These are phyloP conservation scores for Pseudogymnoascus sp. DNA, from an alignment of 2,329 filamentous ascomycete genomes.

Conservation along the genomic window DNA sequence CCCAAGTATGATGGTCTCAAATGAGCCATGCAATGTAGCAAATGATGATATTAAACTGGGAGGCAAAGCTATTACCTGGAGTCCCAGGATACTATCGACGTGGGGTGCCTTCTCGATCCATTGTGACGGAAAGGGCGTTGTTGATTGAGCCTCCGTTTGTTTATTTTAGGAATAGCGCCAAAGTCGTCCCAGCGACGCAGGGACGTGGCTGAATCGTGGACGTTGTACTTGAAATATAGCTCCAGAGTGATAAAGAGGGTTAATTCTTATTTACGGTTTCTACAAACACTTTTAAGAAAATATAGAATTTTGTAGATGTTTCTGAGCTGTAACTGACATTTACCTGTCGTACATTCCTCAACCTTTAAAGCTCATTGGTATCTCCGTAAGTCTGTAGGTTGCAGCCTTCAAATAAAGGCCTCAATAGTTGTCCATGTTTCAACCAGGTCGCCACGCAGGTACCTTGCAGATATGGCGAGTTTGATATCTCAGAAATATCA, in stretches of 20 bases:
- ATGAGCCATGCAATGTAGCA: not conserved
- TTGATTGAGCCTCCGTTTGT: constrained; percentile 10
- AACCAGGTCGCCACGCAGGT: not conserved
- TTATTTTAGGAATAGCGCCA: constrained; percentile 10
- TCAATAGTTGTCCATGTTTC: not conserved
- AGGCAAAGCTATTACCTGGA: not conserved
- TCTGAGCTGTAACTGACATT: no score
- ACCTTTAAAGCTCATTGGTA: not conserved
- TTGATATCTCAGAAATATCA: constrained; percentile 2
- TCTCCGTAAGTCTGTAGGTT: no score
- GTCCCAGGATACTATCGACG: not conserved
- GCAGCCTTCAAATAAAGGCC: not conserved
- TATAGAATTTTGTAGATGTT: not conserved
- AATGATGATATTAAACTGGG: not conserved
- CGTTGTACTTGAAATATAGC: not conserved
- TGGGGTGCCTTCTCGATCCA: not conserved
- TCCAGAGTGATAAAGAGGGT: not conserved
- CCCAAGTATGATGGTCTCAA: not conserved
- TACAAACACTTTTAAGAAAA: not conserved
- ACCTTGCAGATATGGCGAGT: constrained; percentile 4
- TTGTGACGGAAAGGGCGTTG: constrained; percentile 8
- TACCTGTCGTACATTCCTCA: not conserved
- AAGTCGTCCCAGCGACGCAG: constrained; percentile 8
- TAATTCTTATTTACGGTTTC: not conserved
- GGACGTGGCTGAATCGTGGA: not conserved